phyloP scores from a whole-genome alignment of 192 early-diverging fungal species.

The Entomortierella beljakovae region DNA sequence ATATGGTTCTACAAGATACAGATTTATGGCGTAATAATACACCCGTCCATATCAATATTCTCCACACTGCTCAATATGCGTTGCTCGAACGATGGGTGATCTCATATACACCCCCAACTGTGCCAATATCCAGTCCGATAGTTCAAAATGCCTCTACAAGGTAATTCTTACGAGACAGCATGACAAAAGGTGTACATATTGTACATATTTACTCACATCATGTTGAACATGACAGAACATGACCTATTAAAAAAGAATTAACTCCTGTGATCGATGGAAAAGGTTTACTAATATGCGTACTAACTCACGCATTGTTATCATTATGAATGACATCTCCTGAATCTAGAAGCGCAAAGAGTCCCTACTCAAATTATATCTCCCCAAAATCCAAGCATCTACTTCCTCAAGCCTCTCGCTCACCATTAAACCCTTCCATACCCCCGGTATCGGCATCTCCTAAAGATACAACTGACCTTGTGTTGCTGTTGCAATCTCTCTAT shows the following conservation, averaged over 20 bases:
- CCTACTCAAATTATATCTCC: conserved; percentile 15
- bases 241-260: background rate
- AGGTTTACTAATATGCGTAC: conserved; percentile 6
- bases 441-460: conserved; percentile 16
- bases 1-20: conserved; percentile 32
- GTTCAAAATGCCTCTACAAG: conserved; percentile 12
- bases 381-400: conserved; percentile 28
- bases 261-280: conserved; percentile 3
- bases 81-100: conserved; percentile 50
- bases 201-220: no score
- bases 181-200: background rate
- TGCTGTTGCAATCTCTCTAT: conserved; percentile 57
- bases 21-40: conserved; percentile 46
- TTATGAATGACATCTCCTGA: background rate
- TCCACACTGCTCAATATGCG: conserved; percentile 35
- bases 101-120: conserved; percentile 30
- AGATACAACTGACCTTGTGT: conserved; percentile 51
- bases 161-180: background rate
- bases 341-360: conserved; percentile 10
- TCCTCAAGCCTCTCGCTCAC: conserved; percentile 3
- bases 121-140: conserved; percentile 1
- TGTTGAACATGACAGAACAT: conserved; percentile 2
- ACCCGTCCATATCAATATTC: conserved; percentile 47
- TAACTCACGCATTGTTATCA: background rate
- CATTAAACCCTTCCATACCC: background rate